Percentiles rank a stretch among this genome's conserved stretches.
Conservation (phyloP, 352 stramenopile species). For the Phytophthora foliorum region DNA sequence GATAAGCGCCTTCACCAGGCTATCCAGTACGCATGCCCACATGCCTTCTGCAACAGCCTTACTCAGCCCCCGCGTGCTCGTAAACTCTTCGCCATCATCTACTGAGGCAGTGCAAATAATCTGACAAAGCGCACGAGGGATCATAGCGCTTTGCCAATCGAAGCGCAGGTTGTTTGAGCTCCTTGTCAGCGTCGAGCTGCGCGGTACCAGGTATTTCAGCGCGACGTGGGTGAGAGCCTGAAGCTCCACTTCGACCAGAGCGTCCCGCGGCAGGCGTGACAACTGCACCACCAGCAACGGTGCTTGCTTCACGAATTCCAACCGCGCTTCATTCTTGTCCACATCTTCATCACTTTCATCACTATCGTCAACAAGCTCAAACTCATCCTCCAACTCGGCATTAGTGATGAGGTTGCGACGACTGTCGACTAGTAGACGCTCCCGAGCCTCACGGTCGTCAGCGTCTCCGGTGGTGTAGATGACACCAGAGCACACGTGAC, state of each 20-base stretch:
- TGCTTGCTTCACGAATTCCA: slow-evolving; percentile 54
- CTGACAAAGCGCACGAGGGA: slow-evolving; percentile 65
- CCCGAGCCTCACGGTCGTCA: slow-evolving; percentile 43
- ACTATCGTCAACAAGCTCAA: slow-evolving; percentile 66
- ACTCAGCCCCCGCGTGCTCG: slow-evolving; percentile 24
- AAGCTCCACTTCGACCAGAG: slow-evolving; percentile 82
- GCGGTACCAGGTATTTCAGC: slow-evolving; percentile 59
- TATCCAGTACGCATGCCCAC: slow-evolving; percentile 39
- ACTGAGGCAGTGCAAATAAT: slow-evolving; percentile 51
- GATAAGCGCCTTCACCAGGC: slow-evolving; percentile 54
- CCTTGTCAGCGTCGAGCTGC: slow-evolving; percentile 18
- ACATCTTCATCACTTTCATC: slow-evolving; percentile 82
- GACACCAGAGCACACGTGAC: slow-evolving; percentile 71
- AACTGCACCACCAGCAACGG: slow-evolving; percentile 75
- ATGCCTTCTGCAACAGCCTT: slow-evolving; percentile 33
- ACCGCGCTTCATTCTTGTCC: slow-evolving; percentile 63
- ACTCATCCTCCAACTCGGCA: slow-evolving; percentile 59
- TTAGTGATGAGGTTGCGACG: slow-evolving; percentile 50
- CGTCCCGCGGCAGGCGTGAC: slow-evolving; percentile 72
- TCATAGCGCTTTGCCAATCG: slow-evolving; percentile 44
- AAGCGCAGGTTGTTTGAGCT: slow-evolving; percentile 27
- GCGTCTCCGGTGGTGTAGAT: slow-evolving; percentile 64
- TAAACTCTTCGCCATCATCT: slow-evolving; percentile 2
- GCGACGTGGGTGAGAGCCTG: slow-evolving; percentile 77
- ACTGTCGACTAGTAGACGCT: slow-evolving; percentile 29